Evolutionary conservation across 106 monocot species (phyloP).

Genomic region (Phalaenopsis equestris): DNA sequence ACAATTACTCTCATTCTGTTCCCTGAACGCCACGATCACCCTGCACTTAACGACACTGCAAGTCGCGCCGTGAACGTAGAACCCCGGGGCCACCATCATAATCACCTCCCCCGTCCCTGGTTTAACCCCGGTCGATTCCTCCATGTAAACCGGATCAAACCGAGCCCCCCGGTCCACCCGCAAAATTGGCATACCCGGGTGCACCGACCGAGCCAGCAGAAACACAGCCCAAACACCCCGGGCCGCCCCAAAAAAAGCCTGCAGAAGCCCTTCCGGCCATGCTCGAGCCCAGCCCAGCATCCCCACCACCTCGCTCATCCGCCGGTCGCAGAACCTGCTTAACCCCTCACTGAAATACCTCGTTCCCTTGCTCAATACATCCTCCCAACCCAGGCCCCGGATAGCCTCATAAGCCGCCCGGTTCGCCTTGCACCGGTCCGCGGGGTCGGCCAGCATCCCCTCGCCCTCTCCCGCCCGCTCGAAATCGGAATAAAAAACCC

Average conservation of each 20-base stretch:
- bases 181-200: slow-evolving; percentile 53
- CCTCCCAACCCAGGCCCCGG: slow-evolving; percentile 58
- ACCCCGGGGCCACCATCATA: slow-evolving; percentile 86
- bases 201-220: slow-evolving; percentile 56
- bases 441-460: slow-evolving; percentile 33
- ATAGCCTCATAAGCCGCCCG: slow-evolving; percentile 29
- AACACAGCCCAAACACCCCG: slow-evolving; percentile 68
- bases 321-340: slow-evolving; percentile 81
- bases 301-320: slow-evolving; percentile 74
- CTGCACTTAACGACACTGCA: slow-evolving; percentile 51
- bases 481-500: slow-evolving; percentile 61
- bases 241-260: slow-evolving; percentile 82
- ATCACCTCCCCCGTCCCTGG: slow-evolving; percentile 19
- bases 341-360: slow-evolving; percentile 66
- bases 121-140: slow-evolving; percentile 31
- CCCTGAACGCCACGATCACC: slow-evolving; percentile 37
- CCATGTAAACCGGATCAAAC: slow-evolving; percentile 80
- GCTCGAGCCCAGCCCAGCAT: slow-evolving; percentile 38
- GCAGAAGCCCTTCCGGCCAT: slow-evolving; percentile 77
- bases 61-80: slow-evolving; percentile 43
- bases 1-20: not conserved
- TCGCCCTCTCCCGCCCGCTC: slow-evolving; percentile 26
- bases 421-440: slow-evolving; percentile 35
- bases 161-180: slow-evolving; percentile 40
- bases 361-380: slow-evolving; percentile 76